Percentiles rank a stretch among this genome's conserved stretches.
Conservation (phyloP, 2,329 filamentous ascomycete species). For the Fusarium chlamydosporum region DNA sequence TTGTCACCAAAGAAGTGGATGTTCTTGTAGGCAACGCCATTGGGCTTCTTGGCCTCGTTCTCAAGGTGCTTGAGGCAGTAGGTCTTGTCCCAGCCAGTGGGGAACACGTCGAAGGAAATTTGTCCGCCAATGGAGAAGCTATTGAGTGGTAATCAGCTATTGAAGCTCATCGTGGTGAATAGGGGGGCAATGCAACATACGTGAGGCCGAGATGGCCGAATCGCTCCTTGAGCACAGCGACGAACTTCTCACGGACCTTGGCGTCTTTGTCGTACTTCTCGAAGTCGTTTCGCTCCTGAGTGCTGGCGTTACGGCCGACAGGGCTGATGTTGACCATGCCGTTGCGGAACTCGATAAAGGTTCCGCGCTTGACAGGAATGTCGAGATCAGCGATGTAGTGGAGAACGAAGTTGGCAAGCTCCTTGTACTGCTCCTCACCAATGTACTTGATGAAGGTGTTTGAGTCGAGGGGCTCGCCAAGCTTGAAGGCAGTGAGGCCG, state of each 20-base stretch:
- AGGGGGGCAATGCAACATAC: slow-evolving; percentile 64
- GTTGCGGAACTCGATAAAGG: slow-evolving; percentile 90
- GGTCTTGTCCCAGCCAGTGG: slow-evolving; percentile 97
- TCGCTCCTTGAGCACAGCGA: slow-evolving; percentile 80
- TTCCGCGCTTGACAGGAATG: slow-evolving; percentile 85
- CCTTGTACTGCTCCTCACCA: slow-evolving; percentile 86
- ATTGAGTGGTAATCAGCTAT: slow-evolving; percentile 19
- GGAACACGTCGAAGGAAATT: slow-evolving; percentile 99
- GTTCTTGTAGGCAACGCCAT: slow-evolving; percentile 82
- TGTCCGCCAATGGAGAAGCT: slow-evolving; percentile 96
- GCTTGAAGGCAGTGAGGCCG: slow-evolving; percentile 89
- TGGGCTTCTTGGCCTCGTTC: slow-evolving; percentile 78
- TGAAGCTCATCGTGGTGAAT: slow-evolving; percentile 10
- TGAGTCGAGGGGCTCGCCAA: slow-evolving; percentile 80
- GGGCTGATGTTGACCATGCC: slow-evolving; percentile 92
- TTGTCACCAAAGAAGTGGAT: slow-evolving; percentile 99
- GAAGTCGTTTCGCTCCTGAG: slow-evolving; percentile 84
- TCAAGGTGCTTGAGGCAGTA: slow-evolving; percentile 94
- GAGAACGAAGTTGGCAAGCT: slow-evolving; percentile 80
- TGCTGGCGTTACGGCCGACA: slow-evolving; percentile 87
- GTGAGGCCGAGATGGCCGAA: slow-evolving; percentile 89
- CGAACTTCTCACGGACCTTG: slow-evolving; percentile 81
- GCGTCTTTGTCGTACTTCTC: slow-evolving; percentile 84
- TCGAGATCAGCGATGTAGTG: slow-evolving; percentile 89
- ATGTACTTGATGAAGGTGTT: slow-evolving; percentile 93